A percentile compares a stretch with the other conserved stretches of the same genome.
phyloP scores from a whole-genome alignment of 352 stramenopile genomes.

The Phytopythium litorale region DNA sequence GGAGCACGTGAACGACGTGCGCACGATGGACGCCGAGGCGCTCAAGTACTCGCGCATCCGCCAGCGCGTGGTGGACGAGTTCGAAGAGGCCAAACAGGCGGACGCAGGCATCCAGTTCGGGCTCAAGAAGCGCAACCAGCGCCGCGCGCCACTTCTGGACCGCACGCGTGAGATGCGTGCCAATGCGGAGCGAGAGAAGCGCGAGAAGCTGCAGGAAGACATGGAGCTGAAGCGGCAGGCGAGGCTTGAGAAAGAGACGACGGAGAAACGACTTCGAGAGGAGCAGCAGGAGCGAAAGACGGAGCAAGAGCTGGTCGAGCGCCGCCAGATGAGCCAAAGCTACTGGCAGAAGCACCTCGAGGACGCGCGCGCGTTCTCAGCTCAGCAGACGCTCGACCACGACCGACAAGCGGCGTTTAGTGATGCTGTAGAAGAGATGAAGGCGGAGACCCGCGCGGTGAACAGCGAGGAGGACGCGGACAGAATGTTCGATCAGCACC shows the following conservation, averaged over 20 bases:
- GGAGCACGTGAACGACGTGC: slow-evolving; percentile 56
- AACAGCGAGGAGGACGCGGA: slow-evolving; percentile 30
- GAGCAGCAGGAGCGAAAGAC: slow-evolving; percentile 15
- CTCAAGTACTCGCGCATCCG: slow-evolving; percentile 49
- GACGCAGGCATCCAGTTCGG: slow-evolving; percentile 37
- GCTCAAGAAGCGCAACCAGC: slow-evolving; percentile 38
- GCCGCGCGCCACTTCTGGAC: slow-evolving; percentile 34
- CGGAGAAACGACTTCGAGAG: slow-evolving; percentile 16
- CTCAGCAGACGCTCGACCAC: slow-evolving; percentile 32
- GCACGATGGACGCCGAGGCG: slow-evolving; percentile 55
- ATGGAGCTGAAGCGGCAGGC: slow-evolving; percentile 29
- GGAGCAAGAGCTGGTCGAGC: slow-evolving; percentile 23
- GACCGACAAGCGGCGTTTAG: slow-evolving; percentile 22
- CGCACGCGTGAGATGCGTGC: slow-evolving; percentile 41
- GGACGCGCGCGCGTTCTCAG: slow-evolving; percentile 39
- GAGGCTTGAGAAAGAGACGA: slow-evolving; percentile 22
- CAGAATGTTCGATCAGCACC: slow-evolving; percentile 13
- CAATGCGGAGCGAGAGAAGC: slow-evolving; percentile 31
- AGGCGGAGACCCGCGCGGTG: slow-evolving; percentile 29
- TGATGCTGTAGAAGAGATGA: slow-evolving; percentile 22
- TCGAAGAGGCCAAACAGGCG: slow-evolving; percentile 29
- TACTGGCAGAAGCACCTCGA: slow-evolving; percentile 74
- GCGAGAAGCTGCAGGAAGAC: slow-evolving; percentile 16
- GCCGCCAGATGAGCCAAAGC: slow-evolving; percentile 49
- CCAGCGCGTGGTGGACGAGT: slow-evolving; percentile 34